Percentiles rank a stretch among this genome's conserved stretches.
Conservation (phyloP, 768 basidiomycete species). For the Psilocybe cubensis region DNA sequence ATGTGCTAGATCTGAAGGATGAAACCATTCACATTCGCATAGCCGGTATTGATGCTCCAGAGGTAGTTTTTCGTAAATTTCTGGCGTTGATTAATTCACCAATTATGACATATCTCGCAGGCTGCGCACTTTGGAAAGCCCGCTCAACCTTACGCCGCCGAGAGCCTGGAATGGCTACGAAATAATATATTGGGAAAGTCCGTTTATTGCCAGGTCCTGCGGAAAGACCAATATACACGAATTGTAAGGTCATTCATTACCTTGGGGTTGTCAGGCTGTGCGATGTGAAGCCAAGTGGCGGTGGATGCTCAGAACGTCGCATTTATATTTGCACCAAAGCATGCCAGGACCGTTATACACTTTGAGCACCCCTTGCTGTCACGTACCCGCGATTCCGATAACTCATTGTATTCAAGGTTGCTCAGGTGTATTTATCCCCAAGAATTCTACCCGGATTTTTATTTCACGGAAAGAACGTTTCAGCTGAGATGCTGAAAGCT, state of each 20-base stretch:
- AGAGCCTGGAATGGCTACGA: conserved; percentile 77
- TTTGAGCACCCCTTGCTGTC: too few species aligned
- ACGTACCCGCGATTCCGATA: too few species aligned
- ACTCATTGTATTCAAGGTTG: conserved; percentile 52
- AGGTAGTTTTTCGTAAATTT: conserved; percentile 47
- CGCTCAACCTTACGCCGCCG: conserved; percentile 73
- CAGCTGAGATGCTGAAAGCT: conserved; percentile 76
- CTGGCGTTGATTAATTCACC: not conserved
- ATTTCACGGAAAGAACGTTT: conserved; percentile 50
- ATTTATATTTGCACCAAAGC: too few species aligned
- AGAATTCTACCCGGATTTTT: conserved; percentile 56
- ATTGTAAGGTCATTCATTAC: conserved; percentile 61
- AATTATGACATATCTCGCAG: conserved; percentile 36
- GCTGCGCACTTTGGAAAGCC: conserved; percentile 84
- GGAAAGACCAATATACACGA: conserved; percentile 84
- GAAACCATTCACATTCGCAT: conserved; percentile 88
- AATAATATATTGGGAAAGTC: conserved; percentile 54
- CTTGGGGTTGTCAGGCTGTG: too few species aligned
- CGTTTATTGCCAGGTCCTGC: conserved; percentile 72
- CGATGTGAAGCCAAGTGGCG: too few species aligned
- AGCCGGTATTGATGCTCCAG: conserved; percentile 92
- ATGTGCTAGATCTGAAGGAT: conserved; percentile 64
- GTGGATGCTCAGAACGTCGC: too few species aligned
- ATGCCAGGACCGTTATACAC: too few species aligned
- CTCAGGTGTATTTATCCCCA: conserved; percentile 60